Base-by-base conservation (phyloP, 2,329 filamentous ascomycete species). In the Fusarium camptoceras region DNA sequence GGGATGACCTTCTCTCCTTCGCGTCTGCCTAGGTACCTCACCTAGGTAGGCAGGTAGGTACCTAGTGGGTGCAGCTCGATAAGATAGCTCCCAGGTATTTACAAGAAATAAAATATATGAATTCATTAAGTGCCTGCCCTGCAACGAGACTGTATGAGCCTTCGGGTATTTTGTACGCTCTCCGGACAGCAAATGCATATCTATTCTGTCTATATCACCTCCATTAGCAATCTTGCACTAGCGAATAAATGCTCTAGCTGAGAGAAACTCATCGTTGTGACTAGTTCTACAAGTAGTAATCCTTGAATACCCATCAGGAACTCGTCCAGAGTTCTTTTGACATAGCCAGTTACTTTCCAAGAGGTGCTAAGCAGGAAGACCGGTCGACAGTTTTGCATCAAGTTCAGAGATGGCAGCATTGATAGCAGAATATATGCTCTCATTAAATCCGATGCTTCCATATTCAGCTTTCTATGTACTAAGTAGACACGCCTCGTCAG, bases 401-500 rank as follows among this genome's bases (percentile, higher is more conserved):
- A 24, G 15, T 25, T 15, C 41, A 43, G n/a, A 31, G 14, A 37
- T 2, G 5, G 18, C 14, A 1, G 5, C 18, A 8, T 15, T 20
- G 16, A 7, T 16, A 11, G 16, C 5, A 27, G 12, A 37, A 42
- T 18, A 46, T n/a, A 14, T 16, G 11, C 16, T 54, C 15, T 31
- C 18, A 27, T 24, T 25, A 27, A 31, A 25, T 49, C 43, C 48
- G 55, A 55, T 48, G 30, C 63, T 42, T 68, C 55, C 57, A 51
- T 57, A 14, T 25, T 39, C 50, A 43, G 11, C 20, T 34, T 41
- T 43, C 28, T 53, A 49, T 59, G 50, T 30, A 47, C 12, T 48
- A 22, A 37, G 7, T 39, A 31, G 9, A 12, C 24, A 18, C 24
- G 22, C 30, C 39, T 44, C 42, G 24, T 39, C 48, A 28, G 34